Conservation (phyloP, 371 early-diverging fungal species). For the Syncephalis plumigaleata region DNA sequence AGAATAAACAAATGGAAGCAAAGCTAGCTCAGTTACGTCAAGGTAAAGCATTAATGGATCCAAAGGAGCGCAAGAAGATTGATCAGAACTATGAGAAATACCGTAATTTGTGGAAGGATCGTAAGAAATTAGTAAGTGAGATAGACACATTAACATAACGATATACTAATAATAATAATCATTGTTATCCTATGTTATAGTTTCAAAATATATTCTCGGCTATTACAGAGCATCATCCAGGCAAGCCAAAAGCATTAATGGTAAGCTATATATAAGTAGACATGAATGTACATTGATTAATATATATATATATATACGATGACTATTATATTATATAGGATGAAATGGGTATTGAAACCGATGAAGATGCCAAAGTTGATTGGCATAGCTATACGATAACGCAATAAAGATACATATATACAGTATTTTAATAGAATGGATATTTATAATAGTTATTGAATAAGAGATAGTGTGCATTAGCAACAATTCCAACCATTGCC, state of each 20-base stretch:
- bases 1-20: slow-evolving; percentile 10
- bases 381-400: too few species aligned
- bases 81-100: slow-evolving; percentile 9
- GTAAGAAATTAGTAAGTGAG: slow-evolving; percentile 10
- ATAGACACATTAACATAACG: neutral
- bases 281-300: neutral
- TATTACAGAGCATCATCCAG: slow-evolving; percentile 9
- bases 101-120: slow-evolving; percentile 10
- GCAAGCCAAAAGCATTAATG: slow-evolving; percentile 9
- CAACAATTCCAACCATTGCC: too few species aligned
- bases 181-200: too few species aligned
- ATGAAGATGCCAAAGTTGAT: slow-evolving; percentile 3
- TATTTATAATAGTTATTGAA: too few species aligned
- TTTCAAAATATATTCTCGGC: slow-evolving; percentile 10
- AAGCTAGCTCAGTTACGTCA: slow-evolving; percentile 6
- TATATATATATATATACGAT: neutral
- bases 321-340: slow-evolving; percentile 4
- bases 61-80: slow-evolving; percentile 11
- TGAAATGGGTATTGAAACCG: slow-evolving; percentile 12
- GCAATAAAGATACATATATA: too few species aligned
- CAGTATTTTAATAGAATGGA: too few species aligned
- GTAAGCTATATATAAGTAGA: slow-evolving; percentile 1
- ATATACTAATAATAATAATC: neutral
- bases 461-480: too few species aligned
- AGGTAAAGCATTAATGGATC: slow-evolving; percentile 6